phyloP scores from a whole-genome alignment of 495 filamentous ascomycete genomes.

The Aspergillus sparsus region DNA sequence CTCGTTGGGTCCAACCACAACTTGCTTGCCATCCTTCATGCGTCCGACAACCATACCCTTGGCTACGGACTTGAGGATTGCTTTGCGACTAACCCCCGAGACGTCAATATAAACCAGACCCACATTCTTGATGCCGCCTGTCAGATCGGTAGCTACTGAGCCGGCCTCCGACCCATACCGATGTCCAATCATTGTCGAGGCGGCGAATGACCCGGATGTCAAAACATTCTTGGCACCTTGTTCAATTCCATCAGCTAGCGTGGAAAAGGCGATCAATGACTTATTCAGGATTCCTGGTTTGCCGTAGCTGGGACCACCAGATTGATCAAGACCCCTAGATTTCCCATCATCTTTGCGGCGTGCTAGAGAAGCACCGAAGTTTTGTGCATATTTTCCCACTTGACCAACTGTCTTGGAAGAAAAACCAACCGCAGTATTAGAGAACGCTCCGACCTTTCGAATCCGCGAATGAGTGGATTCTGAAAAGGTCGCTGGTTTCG shows the following conservation, averaged over 20 bases:
- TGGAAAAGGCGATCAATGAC: slow-evolving; percentile 93
- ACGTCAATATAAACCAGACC: slow-evolving; percentile 98
- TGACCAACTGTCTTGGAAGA: slow-evolving; percentile 85
- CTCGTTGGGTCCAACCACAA: slow-evolving; percentile 81
- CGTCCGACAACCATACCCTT: slow-evolving; percentile 98
- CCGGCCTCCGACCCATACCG: slow-evolving; percentile 84
- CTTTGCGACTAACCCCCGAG: slow-evolving; percentile 81
- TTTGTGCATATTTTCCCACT: slow-evolving; percentile 80
- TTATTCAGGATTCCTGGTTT: slow-evolving; percentile 95
- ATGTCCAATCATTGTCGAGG: slow-evolving; percentile 79
- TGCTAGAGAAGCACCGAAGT: slow-evolving; percentile 73
- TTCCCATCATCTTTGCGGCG: slow-evolving; percentile 60
- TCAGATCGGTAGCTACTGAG: slow-evolving; percentile 66
- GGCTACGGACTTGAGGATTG: slow-evolving; percentile 87
- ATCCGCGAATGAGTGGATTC: slow-evolving; percentile 82
- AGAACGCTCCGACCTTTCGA: slow-evolving; percentile 80
- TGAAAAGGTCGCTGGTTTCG: slow-evolving; percentile 83
- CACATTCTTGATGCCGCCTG: slow-evolving; percentile 90
- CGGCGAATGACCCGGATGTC: slow-evolving; percentile 68
- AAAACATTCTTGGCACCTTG: slow-evolving; percentile 77
- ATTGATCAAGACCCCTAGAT: slow-evolving; percentile 59
- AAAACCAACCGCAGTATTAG: slow-evolving; percentile 70
- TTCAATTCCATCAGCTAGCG: slow-evolving; percentile 89
- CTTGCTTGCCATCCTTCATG: slow-evolving; percentile 78
- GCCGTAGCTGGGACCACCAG: slow-evolving; percentile 55